Conservation (phyloP, 2,329 filamentous ascomycete genomes). For the Ascosphaera acerosa region DNA sequence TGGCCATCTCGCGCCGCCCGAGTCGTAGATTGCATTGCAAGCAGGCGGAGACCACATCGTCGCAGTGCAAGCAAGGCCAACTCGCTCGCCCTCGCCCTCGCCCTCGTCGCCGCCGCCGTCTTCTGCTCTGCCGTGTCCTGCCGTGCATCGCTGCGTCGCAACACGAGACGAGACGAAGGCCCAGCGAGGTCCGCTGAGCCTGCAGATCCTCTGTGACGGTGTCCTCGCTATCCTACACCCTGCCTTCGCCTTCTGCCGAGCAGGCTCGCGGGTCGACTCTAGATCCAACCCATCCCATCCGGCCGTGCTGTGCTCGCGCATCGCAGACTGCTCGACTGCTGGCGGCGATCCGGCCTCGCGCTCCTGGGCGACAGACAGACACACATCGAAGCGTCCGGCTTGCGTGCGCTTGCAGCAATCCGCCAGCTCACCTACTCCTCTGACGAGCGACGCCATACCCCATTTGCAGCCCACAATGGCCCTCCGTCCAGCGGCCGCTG, state of each 20-base stretch:
- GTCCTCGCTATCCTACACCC: background rate
- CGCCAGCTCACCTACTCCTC: too few relatives aligned
- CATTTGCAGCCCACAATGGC: constrained; percentile 16
- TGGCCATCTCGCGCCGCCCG: background rate
- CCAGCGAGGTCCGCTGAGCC: background rate
- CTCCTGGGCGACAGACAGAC: background rate
- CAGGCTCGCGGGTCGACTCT: background rate
- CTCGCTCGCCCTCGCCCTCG: background rate
- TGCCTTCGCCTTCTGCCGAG: too few relatives aligned
- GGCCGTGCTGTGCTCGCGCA: background rate
- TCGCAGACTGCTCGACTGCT: background rate
- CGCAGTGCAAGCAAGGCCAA: background rate
- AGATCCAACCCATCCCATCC: background rate
- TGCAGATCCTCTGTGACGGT: background rate
- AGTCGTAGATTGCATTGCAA: background rate
- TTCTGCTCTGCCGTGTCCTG: background rate
- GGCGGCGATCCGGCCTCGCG: background rate
- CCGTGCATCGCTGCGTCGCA: background rate
- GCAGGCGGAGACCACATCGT: background rate
- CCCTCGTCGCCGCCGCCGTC: background rate
- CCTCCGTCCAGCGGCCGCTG: constrained; percentile 22
- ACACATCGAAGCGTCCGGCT: too few relatives aligned
- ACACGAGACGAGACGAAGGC: background rate
- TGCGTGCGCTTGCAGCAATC: too few relatives aligned
- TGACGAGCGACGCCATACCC: background rate